Percentiles rank a stretch among this genome's conserved stretches.
Evolutionary conservation across 208 protist species (phyloP).

Genomic region (Leishmania aethiopica): DNA sequence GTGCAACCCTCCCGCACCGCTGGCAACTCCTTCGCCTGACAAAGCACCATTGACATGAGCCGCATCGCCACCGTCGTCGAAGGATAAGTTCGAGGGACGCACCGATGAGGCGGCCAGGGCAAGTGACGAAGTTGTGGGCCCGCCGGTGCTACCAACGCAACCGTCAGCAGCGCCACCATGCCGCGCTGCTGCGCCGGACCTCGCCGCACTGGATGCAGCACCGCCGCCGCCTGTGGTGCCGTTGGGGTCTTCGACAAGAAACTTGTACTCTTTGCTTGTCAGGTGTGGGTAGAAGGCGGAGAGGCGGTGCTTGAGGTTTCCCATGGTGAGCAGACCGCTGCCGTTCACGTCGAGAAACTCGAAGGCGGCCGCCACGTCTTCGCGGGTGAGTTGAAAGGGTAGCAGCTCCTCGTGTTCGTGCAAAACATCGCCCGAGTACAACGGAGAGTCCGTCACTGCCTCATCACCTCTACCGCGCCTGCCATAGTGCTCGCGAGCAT

Average conservation of each 20-base stretch:
- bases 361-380: slow-evolving; percentile 92
- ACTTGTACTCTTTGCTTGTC: slow-evolving; percentile 93
- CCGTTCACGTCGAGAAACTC: slow-evolving; percentile 91
- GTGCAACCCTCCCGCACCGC: not conserved
- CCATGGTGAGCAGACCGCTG: slow-evolving; percentile 78
- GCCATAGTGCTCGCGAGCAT: not conserved
- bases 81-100: not conserved
- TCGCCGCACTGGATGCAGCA: not conserved
- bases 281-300: slow-evolving; percentile 93
- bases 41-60: not conserved
- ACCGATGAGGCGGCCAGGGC: not conserved
- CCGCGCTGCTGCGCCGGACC: not conserved
- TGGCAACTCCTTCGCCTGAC: not conserved
- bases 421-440: not conserved
- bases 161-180: not conserved
- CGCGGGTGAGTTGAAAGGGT: slow-evolving; percentile 62
- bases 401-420: slow-evolving; percentile 7
- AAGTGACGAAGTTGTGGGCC: not conserved
- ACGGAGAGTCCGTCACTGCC: not conserved
- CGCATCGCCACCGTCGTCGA: not conserved
- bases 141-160: not conserved
- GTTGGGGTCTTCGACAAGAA: slow-evolving; percentile 85
- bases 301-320: slow-evolving; percentile 88
- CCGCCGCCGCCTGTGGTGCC: slow-evolving; percentile 10
- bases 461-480: not conserved